Conservation (phyloP, 2,329 filamentous ascomycete species). For the Paraconiothyrium sp. region DNA sequence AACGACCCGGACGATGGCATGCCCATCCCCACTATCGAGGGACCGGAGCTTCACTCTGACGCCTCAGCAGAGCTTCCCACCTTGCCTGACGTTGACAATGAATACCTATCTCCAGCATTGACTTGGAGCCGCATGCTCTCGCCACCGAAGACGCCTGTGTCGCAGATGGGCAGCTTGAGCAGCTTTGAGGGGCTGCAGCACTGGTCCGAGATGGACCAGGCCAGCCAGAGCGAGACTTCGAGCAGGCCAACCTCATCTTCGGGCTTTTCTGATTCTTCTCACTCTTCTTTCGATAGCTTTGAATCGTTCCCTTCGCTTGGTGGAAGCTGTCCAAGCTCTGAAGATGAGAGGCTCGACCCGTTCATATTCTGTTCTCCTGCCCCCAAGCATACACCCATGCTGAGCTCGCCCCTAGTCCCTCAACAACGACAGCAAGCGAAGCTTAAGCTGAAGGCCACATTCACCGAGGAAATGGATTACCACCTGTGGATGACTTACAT, state of each 20-base stretch:
- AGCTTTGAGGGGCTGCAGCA: conserved; percentile 39
- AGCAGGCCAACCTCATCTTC: conserved; percentile 67
- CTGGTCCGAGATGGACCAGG: conserved; percentile 44
- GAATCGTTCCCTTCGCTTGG: conserved; percentile 66
- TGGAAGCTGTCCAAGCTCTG: conserved; percentile 69
- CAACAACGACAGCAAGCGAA: conserved; percentile 50
- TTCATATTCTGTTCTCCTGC: conserved; percentile 58
- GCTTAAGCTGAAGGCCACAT: conserved; percentile 57
- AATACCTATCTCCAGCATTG: conserved; percentile 55
- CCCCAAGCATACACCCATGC: conserved; percentile 33
- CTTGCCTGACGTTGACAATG: conserved; percentile 40
- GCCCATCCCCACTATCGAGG: conserved; percentile 61
- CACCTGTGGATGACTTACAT: conserved; percentile 74
- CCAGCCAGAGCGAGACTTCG: conserved; percentile 55
- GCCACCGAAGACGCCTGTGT: conserved; percentile 60
- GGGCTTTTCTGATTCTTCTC: conserved; percentile 68
- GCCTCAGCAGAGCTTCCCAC: conserved; percentile 36
- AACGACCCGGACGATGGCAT: conserved; percentile 38
- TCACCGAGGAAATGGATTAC: conserved; percentile 71
- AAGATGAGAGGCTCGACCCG: conserved; percentile 66
- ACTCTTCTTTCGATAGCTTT: conserved; percentile 67
- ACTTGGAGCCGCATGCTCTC: conserved; percentile 52
- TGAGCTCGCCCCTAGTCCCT: conserved; percentile 42
- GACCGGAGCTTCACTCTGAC: conserved; percentile 51
- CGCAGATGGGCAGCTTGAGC: conserved; percentile 48